phyloP scores from a whole-genome alignment of 1,284 basidiomycete genomes.

The Cutaneotrichosporon cutaneum region DNA sequence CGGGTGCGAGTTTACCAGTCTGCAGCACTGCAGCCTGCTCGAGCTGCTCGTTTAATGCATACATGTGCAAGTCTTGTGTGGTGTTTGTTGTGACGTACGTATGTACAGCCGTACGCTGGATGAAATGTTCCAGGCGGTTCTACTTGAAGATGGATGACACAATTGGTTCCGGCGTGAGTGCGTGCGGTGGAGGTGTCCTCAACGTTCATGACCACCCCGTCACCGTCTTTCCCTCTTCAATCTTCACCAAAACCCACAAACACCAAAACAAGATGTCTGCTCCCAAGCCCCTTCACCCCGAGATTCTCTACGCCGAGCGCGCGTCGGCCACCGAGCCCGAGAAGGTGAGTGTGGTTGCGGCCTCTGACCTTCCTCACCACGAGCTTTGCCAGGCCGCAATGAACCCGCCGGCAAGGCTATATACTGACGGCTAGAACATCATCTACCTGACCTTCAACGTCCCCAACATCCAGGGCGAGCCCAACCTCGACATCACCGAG shows the following conservation, averaged over 20 bases:
- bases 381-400: not conserved
- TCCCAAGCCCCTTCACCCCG: constrained; percentile 62
- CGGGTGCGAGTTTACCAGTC: too few relatives aligned
- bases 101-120: too few relatives aligned
- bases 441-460: constrained; percentile 80
- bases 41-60: too few relatives aligned
- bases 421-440: constrained; percentile 62
- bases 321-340: constrained; percentile 65
- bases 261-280: constrained; percentile 34
- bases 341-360: constrained; percentile 59
- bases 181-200: constrained; percentile 1
- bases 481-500: constrained; percentile 65
- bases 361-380: not conserved
- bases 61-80: too few relatives aligned
- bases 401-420: not conserved
- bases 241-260: constrained; percentile 5
- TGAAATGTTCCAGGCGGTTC: not conserved
- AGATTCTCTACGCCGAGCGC: constrained; percentile 88
- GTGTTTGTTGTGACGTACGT: not conserved
- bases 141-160: not conserved
- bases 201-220: constrained; percentile 1
- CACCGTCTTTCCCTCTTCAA: not conserved
- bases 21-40: too few relatives aligned
- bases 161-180: constrained; percentile 13
- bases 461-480: constrained; percentile 68